phyloP scores from a whole-genome alignment of 2,329 filamentous ascomycete genomes.

The Incumbomyces delicatus region DNA sequence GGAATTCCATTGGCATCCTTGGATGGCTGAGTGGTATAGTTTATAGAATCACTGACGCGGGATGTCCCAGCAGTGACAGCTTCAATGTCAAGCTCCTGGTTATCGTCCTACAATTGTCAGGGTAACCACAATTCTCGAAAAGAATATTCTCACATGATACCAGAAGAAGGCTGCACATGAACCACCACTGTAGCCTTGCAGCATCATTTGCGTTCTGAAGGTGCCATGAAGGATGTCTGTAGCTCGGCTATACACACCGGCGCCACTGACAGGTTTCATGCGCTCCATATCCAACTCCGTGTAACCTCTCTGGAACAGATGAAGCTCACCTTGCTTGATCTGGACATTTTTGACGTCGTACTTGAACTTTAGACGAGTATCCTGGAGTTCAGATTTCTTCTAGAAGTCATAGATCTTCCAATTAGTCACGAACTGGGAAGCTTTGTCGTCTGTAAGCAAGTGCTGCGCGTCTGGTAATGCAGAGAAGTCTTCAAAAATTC shows the following conservation, averaged over 20 bases:
- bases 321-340: conserved; percentile 19
- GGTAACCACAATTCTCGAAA: not conserved
- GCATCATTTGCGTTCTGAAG: conserved; percentile 21
- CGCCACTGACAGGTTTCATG: conserved; percentile 20
- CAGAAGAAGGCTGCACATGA: conserved; percentile 24
- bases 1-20: conserved; percentile 14
- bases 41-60: conserved; percentile 19
- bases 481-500: conserved; percentile 21
- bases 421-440: conserved; percentile 17
- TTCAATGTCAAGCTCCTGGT: conserved; percentile 24
- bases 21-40: conserved; percentile 24
- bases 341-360: conserved; percentile 22
- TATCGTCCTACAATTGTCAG: conserved; percentile 18
- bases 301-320: conserved; percentile 21
- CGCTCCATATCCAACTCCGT: conserved; percentile 13
- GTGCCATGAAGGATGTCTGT: conserved; percentile 22
- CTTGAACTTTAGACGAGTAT: conserved; percentile 19
- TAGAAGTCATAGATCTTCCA: conserved; percentile 24
- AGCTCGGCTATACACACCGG: conserved; percentile 20
- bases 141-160: conserved; percentile 21
- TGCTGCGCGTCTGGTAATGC: conserved; percentile 13
- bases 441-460: conserved; percentile 11
- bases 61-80: conserved; percentile 21
- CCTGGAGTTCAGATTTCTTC: conserved; percentile 17
- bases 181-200: conserved; percentile 21